Evolutionary conservation across 768 basidiomycete genomes (phyloP), one percentile per base, ranked within the genome.

Genomic region (Agrocybe chaxingu): DNA sequence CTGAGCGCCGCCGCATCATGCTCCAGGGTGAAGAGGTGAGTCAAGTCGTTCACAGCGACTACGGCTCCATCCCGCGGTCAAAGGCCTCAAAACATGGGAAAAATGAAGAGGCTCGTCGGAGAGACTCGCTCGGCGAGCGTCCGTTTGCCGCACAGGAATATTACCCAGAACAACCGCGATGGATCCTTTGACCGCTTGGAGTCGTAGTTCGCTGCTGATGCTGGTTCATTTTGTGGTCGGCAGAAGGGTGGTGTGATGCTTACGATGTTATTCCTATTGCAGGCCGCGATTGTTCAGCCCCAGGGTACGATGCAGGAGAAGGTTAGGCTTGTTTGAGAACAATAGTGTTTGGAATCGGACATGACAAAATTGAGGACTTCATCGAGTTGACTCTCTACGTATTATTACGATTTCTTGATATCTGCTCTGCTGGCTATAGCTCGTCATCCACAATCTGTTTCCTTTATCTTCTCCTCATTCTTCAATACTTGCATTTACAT

Each of bases 1-100:
- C 70, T 32, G 65, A 67, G 50, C 63, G 70, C 53, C 67, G 65
- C 45, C 70, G 70, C 51, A 58, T 74, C 57, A 70, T 67, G 65
- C 68, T 78, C 50, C 65, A 68, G 34, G 76, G 76, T 61, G 72
- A 73, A 53, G 76, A 78, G 73, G 76, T 78, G 66, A 75, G 74
- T 73, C 60, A 70, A 62, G 65, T 67, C 52, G 62, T 68, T 49
- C 48, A 55, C 54, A 55, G 56, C 58, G 57, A 65, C 59, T 75
- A 73, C 55, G 70, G 73, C 57, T 62, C 71, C 54, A 66, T 71
- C 57, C 55, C 64, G 52, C 60, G 58, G 45, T 51, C 55, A 44
- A 35, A 42, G 47, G 41, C 44, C 52, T 42, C 50, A 37, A 48
- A 48, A 34, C 50, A 30, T 2, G 39, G 18, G 31, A 31, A 47